These are phyloP conservation scores for Pogostemon cablin DNA, from an alignment of 257 asterid genomes.

Conservation along the genomic window DNA sequence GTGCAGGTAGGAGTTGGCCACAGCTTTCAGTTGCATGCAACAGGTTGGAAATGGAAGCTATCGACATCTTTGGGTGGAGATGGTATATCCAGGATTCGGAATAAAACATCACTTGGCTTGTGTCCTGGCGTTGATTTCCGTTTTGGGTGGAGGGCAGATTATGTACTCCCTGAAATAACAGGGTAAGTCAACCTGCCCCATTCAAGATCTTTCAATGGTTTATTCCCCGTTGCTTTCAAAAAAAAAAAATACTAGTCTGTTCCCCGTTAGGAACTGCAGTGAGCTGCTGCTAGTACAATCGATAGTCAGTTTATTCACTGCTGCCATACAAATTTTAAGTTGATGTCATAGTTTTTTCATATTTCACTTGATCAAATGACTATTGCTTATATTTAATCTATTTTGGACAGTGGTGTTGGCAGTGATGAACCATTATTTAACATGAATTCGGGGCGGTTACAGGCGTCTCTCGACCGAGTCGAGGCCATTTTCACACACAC, in stretches of 20 bases:
- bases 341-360: not conserved
- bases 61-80: slow-evolving; percentile 84
- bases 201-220: not conserved
- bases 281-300: not conserved
- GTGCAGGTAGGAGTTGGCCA: slow-evolving; percentile 94
- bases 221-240: not conserved
- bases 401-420: slow-evolving; percentile 69
- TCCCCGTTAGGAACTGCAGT: not conserved
- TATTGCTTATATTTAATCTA: slow-evolving; percentile 23
- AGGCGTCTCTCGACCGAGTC: slow-evolving; percentile 91
- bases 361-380: not conserved
- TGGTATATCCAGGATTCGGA: slow-evolving; percentile 75
- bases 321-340: not conserved
- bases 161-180: slow-evolving; percentile 82
- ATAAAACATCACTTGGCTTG: slow-evolving; percentile 85
- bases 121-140: slow-evolving; percentile 94
- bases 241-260: too few species aligned
- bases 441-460: slow-evolving; percentile 86
- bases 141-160: slow-evolving; percentile 97
- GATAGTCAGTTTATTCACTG: not conserved
- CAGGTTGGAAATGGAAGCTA: slow-evolving; percentile 99
- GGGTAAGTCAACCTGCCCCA: slow-evolving; percentile 57
- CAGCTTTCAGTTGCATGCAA: slow-evolving; percentile 82
- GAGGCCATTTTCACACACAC: slow-evolving; percentile 78
- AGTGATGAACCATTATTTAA: slow-evolving; percentile 80